Evolutionary conservation across 805 yeast species (phyloP).

Genomic region (Barnettozyma californica): DNA sequence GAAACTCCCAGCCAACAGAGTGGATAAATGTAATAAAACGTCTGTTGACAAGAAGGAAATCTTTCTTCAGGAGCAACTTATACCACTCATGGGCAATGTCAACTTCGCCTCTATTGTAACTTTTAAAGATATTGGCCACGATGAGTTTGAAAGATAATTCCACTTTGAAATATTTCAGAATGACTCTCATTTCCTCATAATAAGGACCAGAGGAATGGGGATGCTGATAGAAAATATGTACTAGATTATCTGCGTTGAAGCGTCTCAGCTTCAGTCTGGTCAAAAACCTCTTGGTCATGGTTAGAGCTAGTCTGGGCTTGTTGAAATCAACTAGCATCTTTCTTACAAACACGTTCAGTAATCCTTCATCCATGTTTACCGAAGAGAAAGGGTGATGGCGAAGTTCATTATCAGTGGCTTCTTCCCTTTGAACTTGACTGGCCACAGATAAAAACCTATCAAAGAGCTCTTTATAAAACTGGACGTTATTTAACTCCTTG

Average conservation of each 20-base stretch:
- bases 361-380: constrained; percentile 13
- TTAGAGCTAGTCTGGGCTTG: constrained; percentile 14
- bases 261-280: constrained; percentile 1
- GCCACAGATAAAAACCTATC: background rate
- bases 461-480: background rate
- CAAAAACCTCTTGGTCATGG: constrained; percentile 14
- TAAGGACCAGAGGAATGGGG: background rate
- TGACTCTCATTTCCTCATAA: constrained; percentile 1
- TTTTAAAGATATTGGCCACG: constrained; percentile 8
- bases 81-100: constrained; percentile 12
- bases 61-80: background rate
- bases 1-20: constrained; percentile 13
- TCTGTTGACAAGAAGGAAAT: constrained; percentile 6
- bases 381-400: constrained; percentile 11
- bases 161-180: constrained; percentile 5
- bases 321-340: constrained; percentile 5
- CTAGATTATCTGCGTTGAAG: constrained; percentile 6
- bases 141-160: constrained; percentile 7
- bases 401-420: constrained; percentile 2
- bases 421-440: constrained; percentile 1
- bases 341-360: constrained; percentile 15
- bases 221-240: constrained; percentile 4
- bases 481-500: background rate
- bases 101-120: constrained; percentile 2
- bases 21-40: constrained; percentile 9